Evolutionary conservation across 495 filamentous ascomycete genomes (phyloP).

Genomic region (Talaromyces ruber): DNA sequence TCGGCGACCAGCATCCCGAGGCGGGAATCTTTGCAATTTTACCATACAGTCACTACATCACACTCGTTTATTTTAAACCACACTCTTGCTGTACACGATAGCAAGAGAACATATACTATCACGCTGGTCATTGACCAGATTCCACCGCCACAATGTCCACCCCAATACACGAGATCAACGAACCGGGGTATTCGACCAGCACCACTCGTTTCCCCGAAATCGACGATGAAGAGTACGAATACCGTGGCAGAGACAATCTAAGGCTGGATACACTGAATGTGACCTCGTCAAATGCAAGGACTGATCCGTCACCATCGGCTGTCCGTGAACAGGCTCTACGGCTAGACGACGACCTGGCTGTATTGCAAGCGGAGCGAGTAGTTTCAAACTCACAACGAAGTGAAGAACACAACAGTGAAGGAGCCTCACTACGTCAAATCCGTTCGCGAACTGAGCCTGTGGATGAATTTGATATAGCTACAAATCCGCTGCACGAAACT

Average conservation of each 20-base stretch:
- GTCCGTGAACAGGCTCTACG: conserved; percentile 60
- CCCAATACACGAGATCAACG: conserved; percentile 37
- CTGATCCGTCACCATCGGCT: conserved; percentile 39
- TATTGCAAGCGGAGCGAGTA: conserved; percentile 74
- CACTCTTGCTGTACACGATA: neutral
- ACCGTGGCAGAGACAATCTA: conserved; percentile 2
- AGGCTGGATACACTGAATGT: neutral
- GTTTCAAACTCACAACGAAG: conserved; percentile 49
- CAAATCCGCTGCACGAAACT: conserved; percentile 66
- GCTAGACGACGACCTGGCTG: conserved; percentile 75
- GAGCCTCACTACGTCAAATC: conserved; percentile 30
- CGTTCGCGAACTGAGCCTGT: conserved; percentile 48
- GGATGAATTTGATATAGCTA: conserved; percentile 79
- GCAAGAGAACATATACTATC: neutral
- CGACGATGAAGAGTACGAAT: conserved; percentile 14
- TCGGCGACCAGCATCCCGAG: neutral
- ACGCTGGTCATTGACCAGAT: neutral
- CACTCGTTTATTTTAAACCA: neutral
- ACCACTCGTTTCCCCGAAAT: conserved; percentile 17
- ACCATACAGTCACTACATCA: neutral
- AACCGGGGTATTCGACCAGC: conserved; percentile 20
- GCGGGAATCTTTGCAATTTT: neutral
- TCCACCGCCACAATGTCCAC: conserved; percentile 33
- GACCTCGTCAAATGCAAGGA: neutral
- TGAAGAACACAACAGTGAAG: conserved; percentile 25